Evolutionary conservation across 768 basidiomycete genomes (phyloP), one percentile per base, ranked within the genome.

Genomic region (Rhodotorula kratochvilovae): DNA sequence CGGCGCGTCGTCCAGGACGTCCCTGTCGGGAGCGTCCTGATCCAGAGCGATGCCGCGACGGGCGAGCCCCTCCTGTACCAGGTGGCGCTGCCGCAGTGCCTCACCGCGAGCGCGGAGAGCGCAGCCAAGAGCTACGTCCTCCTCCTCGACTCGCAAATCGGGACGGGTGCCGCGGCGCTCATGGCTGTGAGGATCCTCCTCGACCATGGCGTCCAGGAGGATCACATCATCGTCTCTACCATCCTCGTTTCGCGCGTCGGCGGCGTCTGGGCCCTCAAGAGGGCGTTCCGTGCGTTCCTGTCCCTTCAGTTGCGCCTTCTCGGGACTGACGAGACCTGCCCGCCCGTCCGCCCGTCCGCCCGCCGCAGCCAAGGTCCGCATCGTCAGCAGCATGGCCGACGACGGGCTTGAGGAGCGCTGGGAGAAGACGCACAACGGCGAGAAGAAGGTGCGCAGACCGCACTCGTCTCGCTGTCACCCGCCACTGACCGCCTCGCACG

Each of bases 121-220:
- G 92, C 93, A 5, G 80, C 83, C 70, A 82, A 90, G 42, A 82
- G 89, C 1, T 90, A 87, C 82, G 94, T 96, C 1, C 89, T 96
- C 79, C 80, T 99, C 19, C 84, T 97, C 53, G 95, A 97, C 78
- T 89, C 90, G 23, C 73, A 95, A 88, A 92, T 98, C 79, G 92
- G 91, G 12, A 97, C 95, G 0, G 95, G 89, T 10, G 93, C 94
- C 1, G 87, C 72, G n/a, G 72, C 68, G 15, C 90, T 97, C 80
- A 97, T 98, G 95, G 89, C 93, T 0, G 90, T 99, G 71, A 89
- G 95, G 39, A 86, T 95, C 19, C 82, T 97, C 17, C 84, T 98
- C 27, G 95, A 99, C 79, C 95, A 99, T 75, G 92, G 95, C 21
- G 88, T 95, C 27, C 85, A 80, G 66, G 86, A 92, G 79, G 87